A percentile compares a stretch with the other conserved stretches of the same genome.
Conservation (phyloP, 495 filamentous ascomycete genomes). For the Penicillium simplicissimum region DNA sequence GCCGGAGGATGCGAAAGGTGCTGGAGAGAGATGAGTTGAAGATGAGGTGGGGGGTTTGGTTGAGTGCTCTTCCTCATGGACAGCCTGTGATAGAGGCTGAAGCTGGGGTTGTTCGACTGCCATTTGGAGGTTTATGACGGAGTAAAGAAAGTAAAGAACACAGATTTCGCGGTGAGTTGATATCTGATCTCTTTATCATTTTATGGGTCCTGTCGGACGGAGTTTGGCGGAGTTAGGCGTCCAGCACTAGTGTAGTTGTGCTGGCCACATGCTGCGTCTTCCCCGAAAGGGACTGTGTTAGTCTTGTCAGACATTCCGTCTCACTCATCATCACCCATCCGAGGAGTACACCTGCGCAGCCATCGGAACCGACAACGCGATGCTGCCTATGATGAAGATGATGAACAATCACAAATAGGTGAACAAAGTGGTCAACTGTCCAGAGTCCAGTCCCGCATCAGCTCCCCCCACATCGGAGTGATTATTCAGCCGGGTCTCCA, state of each 20-base stretch:
- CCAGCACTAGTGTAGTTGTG: not conserved
- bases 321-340: too few relatives aligned
- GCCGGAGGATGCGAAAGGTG: conserved; percentile 19
- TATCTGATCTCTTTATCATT: not conserved
- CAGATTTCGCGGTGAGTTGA: not conserved
- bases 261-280: too few relatives aligned
- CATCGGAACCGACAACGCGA: too few relatives aligned
- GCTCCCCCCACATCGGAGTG: not conserved
- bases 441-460: too few relatives aligned
- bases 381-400: too few relatives aligned
- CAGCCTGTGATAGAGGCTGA: not conserved
- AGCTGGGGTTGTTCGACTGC: not conserved
- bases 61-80: not conserved
- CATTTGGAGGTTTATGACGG: not conserved
- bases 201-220: conserved; percentile 1
- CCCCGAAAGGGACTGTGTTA: too few relatives aligned
- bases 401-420: too few relatives aligned
- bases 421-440: too few relatives aligned
- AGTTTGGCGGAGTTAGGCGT: conserved; percentile 23
- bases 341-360: too few relatives aligned
- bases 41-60: not conserved
- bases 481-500: conserved; percentile 16
- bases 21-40: conserved; percentile 10
- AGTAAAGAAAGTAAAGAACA: not conserved
- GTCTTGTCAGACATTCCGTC: too few relatives aligned